Percentiles rank a stretch among this genome's conserved stretches.
These are phyloP conservation scores for Syncephalis fuscata DNA, from an alignment of 371 early-diverging fungal species.

Conservation along the genomic window DNA sequence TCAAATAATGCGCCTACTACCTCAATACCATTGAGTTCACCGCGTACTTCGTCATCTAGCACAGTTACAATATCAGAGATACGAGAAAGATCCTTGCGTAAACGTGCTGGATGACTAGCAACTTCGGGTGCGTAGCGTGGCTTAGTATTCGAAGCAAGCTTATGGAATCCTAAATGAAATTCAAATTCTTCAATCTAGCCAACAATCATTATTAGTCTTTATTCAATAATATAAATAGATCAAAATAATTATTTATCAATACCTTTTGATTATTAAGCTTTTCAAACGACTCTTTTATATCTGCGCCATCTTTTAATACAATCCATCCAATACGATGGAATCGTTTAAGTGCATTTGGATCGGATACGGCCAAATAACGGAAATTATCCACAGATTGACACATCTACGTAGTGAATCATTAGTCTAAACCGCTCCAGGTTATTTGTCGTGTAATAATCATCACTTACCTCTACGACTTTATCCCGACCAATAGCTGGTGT, in stretches of 20 bases:
- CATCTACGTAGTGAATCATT: slow-evolving; percentile 20
- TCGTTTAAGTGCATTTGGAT: slow-evolving; percentile 68
- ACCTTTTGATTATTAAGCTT: slow-evolving; percentile 26
- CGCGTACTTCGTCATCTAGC: slow-evolving; percentile 41
- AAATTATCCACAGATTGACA: slow-evolving; percentile 58
- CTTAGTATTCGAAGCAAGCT: slow-evolving; percentile 12
- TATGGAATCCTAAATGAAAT: slow-evolving; percentile 55
- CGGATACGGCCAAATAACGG: slow-evolving; percentile 67
- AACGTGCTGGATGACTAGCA: slow-evolving; percentile 34
- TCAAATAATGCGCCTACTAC: slow-evolving; percentile 11
- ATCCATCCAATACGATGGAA: slow-evolving; percentile 89
- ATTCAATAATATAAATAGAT: background rate
- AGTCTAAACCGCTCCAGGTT: background rate
- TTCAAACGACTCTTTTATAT: slow-evolving; percentile 52
- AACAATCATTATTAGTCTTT: too few species aligned
- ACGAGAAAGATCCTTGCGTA: slow-evolving; percentile 48
- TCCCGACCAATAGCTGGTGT: slow-evolving; percentile 59
- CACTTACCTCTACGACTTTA: slow-evolving; percentile 50
- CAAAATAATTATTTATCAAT: slow-evolving; percentile 6
- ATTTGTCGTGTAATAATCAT: too few species aligned
- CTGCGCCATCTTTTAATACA: slow-evolving; percentile 63
- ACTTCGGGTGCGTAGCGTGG: slow-evolving; percentile 43
- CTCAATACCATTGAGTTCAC: slow-evolving; percentile 4
- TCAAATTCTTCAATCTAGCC: slow-evolving; percentile 58
- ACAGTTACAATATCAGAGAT: slow-evolving; percentile 29